Evolutionary conservation across 2,329 filamentous ascomycete species (phyloP), one percentile per base, ranked within the genome.

Genomic region (Venturia pyrina): DNA sequence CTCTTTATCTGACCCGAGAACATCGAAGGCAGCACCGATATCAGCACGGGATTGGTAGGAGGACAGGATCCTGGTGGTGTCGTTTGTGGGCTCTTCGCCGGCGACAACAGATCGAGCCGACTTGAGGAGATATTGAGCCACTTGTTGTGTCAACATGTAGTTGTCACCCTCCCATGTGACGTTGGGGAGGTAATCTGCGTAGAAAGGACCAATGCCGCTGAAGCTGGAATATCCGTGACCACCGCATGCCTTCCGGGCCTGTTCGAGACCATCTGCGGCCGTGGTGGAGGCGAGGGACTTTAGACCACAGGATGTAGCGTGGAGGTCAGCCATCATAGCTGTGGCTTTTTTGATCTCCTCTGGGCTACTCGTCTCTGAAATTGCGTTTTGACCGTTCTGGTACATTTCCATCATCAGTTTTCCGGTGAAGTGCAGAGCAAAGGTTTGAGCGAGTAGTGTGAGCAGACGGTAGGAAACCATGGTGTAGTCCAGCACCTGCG

Each of bases 141-240:
- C 89, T 77, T 92, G 89, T 75, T 92, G 89, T 11, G 88, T 90
- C 67, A 92, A 80, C 89, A 92, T 91, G 79, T 89, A 91, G 79
- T 90, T 91, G 78, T 91, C 89, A 57, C 89, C 89, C 74, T 91
- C 89, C 86, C 87, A 90, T 11, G 88, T 90, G 4, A 80, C 78
- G 0, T 84, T 89, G 19, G 89, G 88, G 1, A 91, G 80, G 73
- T 91, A 91, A 74, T 92, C 89, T 37, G 88, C 82, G 71, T 91
- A 92, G 83, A 85, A 89, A 21, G 83, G 78, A 1, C 88, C 89
- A 70, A 93, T 90, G n/a, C 89, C 89, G 65, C 85, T 86, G 78
- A 91, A 90, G 71, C 82, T 85, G 65, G 83, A 87, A 79, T 91
- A 92, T 60, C 89, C 89, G 73, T 92, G 89, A 6, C 89, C 89